phyloP scores from a whole-genome alignment of 768 basidiomycete genomes.

The Xerocomus spinulosus region DNA sequence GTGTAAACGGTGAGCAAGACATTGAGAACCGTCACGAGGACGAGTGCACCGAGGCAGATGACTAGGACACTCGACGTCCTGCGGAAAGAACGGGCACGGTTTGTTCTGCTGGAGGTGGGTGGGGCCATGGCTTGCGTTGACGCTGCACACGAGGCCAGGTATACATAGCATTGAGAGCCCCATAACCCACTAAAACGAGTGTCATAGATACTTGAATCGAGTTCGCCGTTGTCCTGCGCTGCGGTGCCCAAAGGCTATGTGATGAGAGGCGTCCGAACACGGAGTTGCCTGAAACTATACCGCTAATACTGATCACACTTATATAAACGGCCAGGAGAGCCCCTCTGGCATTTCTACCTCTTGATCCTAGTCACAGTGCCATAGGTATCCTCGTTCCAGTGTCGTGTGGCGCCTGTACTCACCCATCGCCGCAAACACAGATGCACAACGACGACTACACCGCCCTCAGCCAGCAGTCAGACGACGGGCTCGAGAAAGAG shows the following conservation, averaged over 20 bases:
- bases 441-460: constrained; percentile 16
- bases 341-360: no score
- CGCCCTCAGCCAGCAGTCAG: constrained; percentile 2
- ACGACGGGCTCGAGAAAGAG: constrained; percentile 17
- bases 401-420: background rate
- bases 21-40: constrained; percentile 21
- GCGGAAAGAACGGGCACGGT: background rate
- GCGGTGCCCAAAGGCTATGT: no score
- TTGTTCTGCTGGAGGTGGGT: no score
- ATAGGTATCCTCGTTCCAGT: no score
- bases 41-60: constrained; percentile 18
- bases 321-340: no score
- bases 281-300: no score
- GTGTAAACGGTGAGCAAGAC: constrained; percentile 17
- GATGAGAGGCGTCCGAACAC: no score
- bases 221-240: background rate
- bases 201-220: background rate
- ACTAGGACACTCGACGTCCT: background rate
- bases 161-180: background rate
- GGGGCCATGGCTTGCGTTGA: constrained; percentile 4
- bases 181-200: background rate
- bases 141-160: background rate
- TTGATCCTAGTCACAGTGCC: no score
- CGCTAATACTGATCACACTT: no score
- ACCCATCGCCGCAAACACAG: constrained; percentile 4